A percentile compares a stretch with the other conserved stretches of the same genome.
phyloP scores from a whole-genome alignment of 108 stramenopile genomes.

The Nitzschia sp. region DNA sequence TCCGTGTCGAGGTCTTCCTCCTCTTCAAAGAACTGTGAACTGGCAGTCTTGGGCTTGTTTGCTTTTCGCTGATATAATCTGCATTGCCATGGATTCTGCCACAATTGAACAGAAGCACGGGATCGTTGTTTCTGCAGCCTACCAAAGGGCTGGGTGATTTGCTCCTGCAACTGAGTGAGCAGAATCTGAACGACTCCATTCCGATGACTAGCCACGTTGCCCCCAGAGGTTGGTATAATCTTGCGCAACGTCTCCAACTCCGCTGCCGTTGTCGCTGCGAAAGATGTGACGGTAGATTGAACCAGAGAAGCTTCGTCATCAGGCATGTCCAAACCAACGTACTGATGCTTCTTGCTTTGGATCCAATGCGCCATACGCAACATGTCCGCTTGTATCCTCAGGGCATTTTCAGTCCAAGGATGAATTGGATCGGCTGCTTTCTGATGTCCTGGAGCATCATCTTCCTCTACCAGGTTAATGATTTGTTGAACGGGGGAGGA shows the following conservation, averaged over 20 bases:
- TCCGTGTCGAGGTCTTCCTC: conserved; percentile 4
- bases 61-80: conserved; percentile 21
- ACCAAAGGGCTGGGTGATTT: conserved; percentile 72
- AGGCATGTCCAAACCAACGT: conserved; percentile 46
- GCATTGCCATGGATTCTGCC: conserved; percentile 56
- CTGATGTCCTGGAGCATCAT: not conserved
- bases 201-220: conserved; percentile 46
- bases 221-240: conserved; percentile 37
- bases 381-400: conserved; percentile 45
- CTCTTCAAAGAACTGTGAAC: conserved; percentile 19
- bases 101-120: conserved; percentile 42
- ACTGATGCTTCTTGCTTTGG: conserved; percentile 37
- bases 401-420: conserved; percentile 49
- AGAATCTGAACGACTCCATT: conserved; percentile 73
- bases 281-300: conserved; percentile 80
- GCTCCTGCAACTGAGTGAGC: conserved; percentile 52
- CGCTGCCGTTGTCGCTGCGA: conserved; percentile 74
- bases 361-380: conserved; percentile 49
- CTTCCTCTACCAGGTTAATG: conserved; percentile 27
- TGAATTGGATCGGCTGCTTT: not conserved
- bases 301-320: conserved; percentile 72
- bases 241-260: conserved; percentile 78
- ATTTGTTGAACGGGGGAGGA: conserved; percentile 12
- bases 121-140: conserved; percentile 60
- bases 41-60: not conserved